Evolutionary conservation across 2,329 filamentous ascomycete genomes (phyloP).

Genomic region (Dryadomyces quercus-mongolicae): DNA sequence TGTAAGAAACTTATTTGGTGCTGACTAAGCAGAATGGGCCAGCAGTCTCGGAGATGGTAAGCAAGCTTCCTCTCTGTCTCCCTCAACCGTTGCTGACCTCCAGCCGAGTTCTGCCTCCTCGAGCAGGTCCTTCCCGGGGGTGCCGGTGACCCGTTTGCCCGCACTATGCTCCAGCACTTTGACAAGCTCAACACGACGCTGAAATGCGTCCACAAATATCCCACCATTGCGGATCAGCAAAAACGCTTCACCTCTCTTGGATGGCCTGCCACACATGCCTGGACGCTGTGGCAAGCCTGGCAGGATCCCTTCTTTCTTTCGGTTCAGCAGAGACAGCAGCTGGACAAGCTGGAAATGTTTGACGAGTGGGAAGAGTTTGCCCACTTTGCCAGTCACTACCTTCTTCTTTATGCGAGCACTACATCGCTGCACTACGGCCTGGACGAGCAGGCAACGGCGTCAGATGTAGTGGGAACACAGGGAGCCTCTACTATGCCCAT

Average conservation of each 20-base stretch:
- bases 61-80: conserved; percentile 15
- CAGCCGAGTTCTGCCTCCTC: conserved; percentile 60
- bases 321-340: conserved; percentile 39
- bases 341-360: conserved; percentile 70
- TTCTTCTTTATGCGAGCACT: conserved; percentile 55
- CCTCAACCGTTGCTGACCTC: background rate
- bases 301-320: conserved; percentile 54
- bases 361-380: conserved; percentile 96
- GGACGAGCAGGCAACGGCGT: background rate
- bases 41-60: too few species aligned
- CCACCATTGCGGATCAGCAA: conserved; percentile 51
- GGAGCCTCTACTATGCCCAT: too few species aligned
- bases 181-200: conserved; percentile 67
- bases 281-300: conserved; percentile 78
- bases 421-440: background rate
- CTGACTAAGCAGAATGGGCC: conserved; percentile 45
- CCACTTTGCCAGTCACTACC: conserved; percentile 75
- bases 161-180: conserved; percentile 77
- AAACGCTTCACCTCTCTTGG: conserved; percentile 56
- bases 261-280: conserved; percentile 50
- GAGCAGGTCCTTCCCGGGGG: conserved; percentile 80
- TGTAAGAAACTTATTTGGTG: background rate
- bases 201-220: conserved; percentile 62
- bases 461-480: too few species aligned
- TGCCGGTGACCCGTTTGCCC: conserved; percentile 67